These are phyloP conservation scores for Sanghuangporus baumii DNA, from an alignment of 1,284 basidiomycete genomes.

Conservation along the genomic window DNA sequence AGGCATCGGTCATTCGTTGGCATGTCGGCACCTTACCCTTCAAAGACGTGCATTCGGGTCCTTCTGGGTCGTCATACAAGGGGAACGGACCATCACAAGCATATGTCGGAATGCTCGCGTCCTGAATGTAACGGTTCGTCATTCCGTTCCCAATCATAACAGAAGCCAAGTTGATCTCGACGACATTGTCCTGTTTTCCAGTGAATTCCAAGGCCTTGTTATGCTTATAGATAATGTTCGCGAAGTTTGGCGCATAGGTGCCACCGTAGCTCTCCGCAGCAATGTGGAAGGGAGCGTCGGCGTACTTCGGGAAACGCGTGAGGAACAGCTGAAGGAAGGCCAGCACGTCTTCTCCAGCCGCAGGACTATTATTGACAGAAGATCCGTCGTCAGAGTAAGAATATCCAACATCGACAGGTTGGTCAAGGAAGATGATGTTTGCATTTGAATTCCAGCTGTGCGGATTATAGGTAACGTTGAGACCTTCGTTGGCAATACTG, in stretches of 20 bases:
- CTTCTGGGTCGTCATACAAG: conserved; percentile 65
- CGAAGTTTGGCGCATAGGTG: conserved; percentile 76
- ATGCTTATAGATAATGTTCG: conserved; percentile 66
- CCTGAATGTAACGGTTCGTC: conserved; percentile 75
- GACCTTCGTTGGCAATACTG: conserved; percentile 61
- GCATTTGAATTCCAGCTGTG: conserved; percentile 68
- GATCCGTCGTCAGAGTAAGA: conserved; percentile 75
- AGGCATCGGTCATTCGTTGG: conserved; percentile 60
- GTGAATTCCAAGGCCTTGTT: conserved; percentile 51
- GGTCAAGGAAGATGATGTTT: conserved; percentile 77
- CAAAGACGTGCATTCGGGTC: conserved; percentile 59
- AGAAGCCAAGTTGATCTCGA: conserved; percentile 70
- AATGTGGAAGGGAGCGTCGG: conserved; percentile 60
- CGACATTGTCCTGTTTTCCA: conserved; percentile 35
- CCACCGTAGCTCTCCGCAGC: conserved; percentile 80
- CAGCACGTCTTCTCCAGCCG: conserved; percentile 80
- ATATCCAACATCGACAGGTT: conserved; percentile 86
- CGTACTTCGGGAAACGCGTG: conserved; percentile 62
- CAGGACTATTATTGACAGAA: conserved; percentile 65
- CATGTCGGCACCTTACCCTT: conserved; percentile 65
- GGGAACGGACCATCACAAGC: conserved; percentile 75
- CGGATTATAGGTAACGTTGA: conserved; percentile 66
- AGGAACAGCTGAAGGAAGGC: conserved; percentile 89
- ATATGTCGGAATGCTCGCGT: conserved; percentile 75
- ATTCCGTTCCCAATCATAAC: conserved; percentile 79